Percentiles rank a stretch among this genome's conserved stretches.
phyloP scores from a whole-genome alignment of 768 basidiomycete species.

The Dentipellis sp. region DNA sequence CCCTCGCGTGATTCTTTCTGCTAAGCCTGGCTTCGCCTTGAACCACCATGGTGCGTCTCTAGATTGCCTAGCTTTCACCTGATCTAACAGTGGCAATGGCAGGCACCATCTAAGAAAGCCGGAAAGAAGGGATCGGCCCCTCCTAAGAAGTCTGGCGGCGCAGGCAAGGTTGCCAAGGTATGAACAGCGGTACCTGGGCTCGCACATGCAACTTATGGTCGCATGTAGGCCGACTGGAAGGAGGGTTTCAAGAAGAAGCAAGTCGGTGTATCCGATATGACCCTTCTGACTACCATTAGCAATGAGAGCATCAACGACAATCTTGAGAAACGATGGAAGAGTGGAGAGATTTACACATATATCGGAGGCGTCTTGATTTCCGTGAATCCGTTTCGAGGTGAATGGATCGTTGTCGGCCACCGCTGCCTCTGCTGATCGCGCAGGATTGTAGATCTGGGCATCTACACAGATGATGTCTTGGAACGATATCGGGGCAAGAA shows the following conservation, averaged over 20 bases:
- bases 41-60: not conserved
- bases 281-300: slow-evolving; percentile 89
- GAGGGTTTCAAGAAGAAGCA: slow-evolving; percentile 99
- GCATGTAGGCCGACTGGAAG: slow-evolving; percentile 89
- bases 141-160: slow-evolving; percentile 47
- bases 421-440: not conserved
- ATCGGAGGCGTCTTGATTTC: slow-evolving; percentile 98
- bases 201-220: not conserved
- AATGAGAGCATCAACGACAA: slow-evolving; percentile 98
- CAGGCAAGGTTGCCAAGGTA: slow-evolving; percentile 69
- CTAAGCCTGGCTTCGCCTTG: not conserved
- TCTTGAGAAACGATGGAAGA: slow-evolving; percentile 92
- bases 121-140: slow-evolving; percentile 46
- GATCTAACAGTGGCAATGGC: not conserved
- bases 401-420: slow-evolving; percentile 4
- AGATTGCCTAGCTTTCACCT: not conserved
- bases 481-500: slow-evolving; percentile 92
- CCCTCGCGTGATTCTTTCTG: not conserved
- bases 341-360: slow-evolving; percentile 96
- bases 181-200: not conserved
- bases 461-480: slow-evolving; percentile 89
- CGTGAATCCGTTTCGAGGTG: slow-evolving; percentile 97
- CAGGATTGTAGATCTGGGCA: slow-evolving; percentile 70
- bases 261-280: slow-evolving; percentile 98
- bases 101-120: slow-evolving; percentile 2